Conservation (phyloP, 2,329 filamentous ascomycete species). For the Endocalyx cinctus region DNA sequence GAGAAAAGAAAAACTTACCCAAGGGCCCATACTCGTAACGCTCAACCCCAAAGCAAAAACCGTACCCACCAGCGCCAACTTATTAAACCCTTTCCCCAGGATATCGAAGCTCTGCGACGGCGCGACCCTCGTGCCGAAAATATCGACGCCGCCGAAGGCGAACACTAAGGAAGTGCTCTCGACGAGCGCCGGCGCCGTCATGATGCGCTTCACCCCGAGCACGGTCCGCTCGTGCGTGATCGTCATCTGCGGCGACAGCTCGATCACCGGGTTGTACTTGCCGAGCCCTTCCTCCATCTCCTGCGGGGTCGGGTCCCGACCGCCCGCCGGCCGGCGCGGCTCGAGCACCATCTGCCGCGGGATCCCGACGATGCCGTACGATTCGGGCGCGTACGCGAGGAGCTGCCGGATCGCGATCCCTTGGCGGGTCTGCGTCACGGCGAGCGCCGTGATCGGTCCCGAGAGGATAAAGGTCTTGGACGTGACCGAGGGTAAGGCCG, state of each 20-base stretch:
- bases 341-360: constrained; percentile 70
- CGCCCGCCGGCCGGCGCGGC: constrained; percentile 77
- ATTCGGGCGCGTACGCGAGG: constrained; percentile 69
- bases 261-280: constrained; percentile 70
- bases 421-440: constrained; percentile 85
- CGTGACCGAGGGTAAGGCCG: constrained; percentile 66
- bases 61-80: constrained; percentile 76
- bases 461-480: constrained; percentile 79
- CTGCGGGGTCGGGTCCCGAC: constrained; percentile 73
- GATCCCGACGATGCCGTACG: constrained; percentile 72
- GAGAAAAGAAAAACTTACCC: constrained; percentile 57
- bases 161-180: constrained; percentile 92
- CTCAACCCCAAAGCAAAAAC: constrained; percentile 75
- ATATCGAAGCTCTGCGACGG: constrained; percentile 91
- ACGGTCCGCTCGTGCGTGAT: constrained; percentile 81
- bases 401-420: constrained; percentile 83
- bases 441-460: constrained; percentile 71
- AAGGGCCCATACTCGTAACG: constrained; percentile 73
- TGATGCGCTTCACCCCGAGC: constrained; percentile 66
- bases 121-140: constrained; percentile 82
- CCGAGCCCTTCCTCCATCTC: constrained; percentile 82
- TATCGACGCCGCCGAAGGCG: constrained; percentile 81
- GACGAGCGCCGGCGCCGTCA: constrained; percentile 71
- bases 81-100: constrained; percentile 89
- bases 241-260: constrained; percentile 77